A percentile compares a stretch with the other conserved stretches of the same genome.
Conservation (phyloP, 768 basidiomycete genomes). For the Suillus occidentalis region DNA sequence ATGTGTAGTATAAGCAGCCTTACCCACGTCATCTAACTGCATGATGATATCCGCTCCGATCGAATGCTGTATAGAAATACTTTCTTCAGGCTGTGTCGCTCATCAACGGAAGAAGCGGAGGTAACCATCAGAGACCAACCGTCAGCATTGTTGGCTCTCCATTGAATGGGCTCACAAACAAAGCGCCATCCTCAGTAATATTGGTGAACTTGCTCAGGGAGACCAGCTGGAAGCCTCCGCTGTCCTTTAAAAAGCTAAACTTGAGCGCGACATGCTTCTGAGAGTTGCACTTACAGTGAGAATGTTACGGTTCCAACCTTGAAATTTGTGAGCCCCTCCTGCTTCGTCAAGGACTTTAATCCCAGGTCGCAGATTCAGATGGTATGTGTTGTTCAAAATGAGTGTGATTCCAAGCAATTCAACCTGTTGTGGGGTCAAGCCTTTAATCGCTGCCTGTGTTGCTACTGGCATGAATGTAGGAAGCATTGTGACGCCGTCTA, state of each 20-base stretch:
- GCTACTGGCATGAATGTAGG: conserved; percentile 95
- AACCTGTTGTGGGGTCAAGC: conserved; percentile 82
- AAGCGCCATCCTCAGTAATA: conserved; percentile 86
- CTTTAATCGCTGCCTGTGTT: conserved; percentile 91
- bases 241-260: conserved; percentile 52
- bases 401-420: conserved; percentile 80
- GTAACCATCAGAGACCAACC: conserved; percentile 40
- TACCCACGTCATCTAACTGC: conserved; percentile 91
- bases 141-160: conserved; percentile 89
- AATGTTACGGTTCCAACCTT: conserved; percentile 85
- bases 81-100: conserved; percentile 74
- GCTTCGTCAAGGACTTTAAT: conserved; percentile 67
- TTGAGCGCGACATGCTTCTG: conserved; percentile 7
- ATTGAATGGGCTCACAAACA: conserved; percentile 82
- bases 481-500: conserved; percentile 79
- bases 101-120: conserved; percentile 9
- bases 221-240: conserved; percentile 88
- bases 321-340: conserved; percentile 88
- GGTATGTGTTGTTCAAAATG: conserved; percentile 89
- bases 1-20: conserved; percentile 25
- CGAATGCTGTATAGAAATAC: conserved; percentile 85
- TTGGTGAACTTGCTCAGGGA: conserved; percentile 81
- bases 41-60: conserved; percentile 95
- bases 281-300: conserved; percentile 58
- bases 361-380: conserved; percentile 84